Conservation (phyloP, 257 asterid genomes). For the Capsicum chinense region DNA sequence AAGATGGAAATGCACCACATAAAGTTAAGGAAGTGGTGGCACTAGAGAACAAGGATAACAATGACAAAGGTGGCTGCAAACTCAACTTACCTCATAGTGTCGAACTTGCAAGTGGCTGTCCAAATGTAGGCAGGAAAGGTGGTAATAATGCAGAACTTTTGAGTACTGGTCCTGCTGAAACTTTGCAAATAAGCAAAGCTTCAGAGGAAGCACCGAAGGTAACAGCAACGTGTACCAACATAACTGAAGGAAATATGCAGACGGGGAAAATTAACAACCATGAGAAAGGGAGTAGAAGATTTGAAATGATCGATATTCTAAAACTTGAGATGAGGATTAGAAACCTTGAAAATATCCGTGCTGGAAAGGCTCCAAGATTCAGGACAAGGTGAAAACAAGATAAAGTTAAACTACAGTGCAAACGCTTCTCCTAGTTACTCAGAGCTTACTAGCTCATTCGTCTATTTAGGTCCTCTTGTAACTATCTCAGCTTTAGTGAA, state of each 20-base stretch:
- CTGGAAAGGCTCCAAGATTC: neutral
- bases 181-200: neutral
- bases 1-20: neutral
- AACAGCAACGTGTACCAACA: neutral
- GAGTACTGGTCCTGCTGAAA: slow-evolving; percentile 8
- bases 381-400: neutral
- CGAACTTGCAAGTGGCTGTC: neutral
- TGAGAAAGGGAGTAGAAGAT: neutral
- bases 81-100: neutral
- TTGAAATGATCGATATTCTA: neutral
- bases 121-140: neutral
- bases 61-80: no score
- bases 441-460: neutral
- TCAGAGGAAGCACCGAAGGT: neutral
- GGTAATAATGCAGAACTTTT: neutral
- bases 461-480: neutral
- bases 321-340: slow-evolving; percentile 31
- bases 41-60: no score
- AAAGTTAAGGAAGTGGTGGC: neutral
- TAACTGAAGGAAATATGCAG: neutral
- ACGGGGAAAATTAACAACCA: neutral
- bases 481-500: neutral
- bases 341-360: slow-evolving; percentile 24
- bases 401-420: neutral
- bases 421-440: neutral